phyloP scores from a whole-genome alignment of 306 rosid species.

The Lablab purpureus region DNA sequence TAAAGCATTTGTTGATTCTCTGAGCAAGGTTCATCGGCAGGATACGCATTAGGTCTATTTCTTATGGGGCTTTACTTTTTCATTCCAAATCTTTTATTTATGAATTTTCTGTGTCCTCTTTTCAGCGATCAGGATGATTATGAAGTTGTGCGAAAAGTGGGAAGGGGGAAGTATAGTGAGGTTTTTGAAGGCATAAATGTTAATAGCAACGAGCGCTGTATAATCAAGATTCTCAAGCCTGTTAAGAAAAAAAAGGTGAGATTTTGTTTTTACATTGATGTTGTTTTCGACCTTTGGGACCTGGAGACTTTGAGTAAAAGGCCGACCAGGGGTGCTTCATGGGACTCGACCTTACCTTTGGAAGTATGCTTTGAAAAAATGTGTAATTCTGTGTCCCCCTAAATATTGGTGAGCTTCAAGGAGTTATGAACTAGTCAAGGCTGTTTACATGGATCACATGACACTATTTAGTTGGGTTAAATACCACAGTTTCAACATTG shows the following conservation, averaged over 20 bases:
- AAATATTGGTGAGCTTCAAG: background rate
- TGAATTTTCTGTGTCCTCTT: slow-evolving; percentile 5
- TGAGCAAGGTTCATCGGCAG: slow-evolving; percentile 9
- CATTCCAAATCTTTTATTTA: background rate
- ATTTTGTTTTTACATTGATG: slow-evolving; percentile 28
- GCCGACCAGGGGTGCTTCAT: slow-evolving; percentile 25
- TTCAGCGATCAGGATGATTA: slow-evolving; percentile 94
- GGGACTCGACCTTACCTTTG: background rate
- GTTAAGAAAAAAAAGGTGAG: slow-evolving; percentile 97
- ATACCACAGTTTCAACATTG: background rate
- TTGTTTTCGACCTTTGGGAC: background rate
- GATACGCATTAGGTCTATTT: slow-evolving; percentile 8
- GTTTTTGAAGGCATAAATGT: slow-evolving; percentile 95
- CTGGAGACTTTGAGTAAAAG: slow-evolving; percentile 20
- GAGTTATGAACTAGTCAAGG: background rate
- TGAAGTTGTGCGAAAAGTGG: slow-evolving; percentile 96
- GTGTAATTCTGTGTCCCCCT: background rate
- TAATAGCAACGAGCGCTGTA: slow-evolving; percentile 82
- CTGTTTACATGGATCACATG: background rate
- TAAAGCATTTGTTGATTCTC: background rate
- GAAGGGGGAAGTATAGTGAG: slow-evolving; percentile 99
- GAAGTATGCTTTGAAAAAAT: background rate
- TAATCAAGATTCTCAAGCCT: slow-evolving; percentile 98
- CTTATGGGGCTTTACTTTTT: background rate
- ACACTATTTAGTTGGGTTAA: background rate